Percentiles rank a stretch among this genome's conserved stretches.
Evolutionary conservation across 176 grass and related monocot genomes (phyloP).

Genomic region (Echinochloa phyllopogon): DNA sequence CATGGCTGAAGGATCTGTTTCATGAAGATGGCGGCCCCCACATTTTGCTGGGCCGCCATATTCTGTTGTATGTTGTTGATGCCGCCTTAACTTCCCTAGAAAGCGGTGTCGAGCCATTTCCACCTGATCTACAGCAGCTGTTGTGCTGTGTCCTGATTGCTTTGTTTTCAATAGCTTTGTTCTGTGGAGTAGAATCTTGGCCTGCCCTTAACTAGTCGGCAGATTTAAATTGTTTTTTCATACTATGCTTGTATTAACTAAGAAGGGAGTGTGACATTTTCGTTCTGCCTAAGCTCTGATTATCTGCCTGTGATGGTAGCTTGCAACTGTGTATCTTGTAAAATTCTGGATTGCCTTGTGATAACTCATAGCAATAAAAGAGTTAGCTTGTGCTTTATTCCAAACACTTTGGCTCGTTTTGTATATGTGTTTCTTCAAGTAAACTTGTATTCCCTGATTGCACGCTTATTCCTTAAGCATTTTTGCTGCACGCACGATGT

Average conservation of each 20-base stretch:
- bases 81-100: slow-evolving; percentile 54
- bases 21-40: slow-evolving; percentile 14
- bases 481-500: too few relatives aligned
- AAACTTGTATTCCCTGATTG: neutral
- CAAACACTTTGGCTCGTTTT: neutral
- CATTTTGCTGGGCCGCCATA: slow-evolving; percentile 38
- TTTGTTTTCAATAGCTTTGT: slow-evolving; percentile 40
- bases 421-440: neutral
- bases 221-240: slow-evolving; percentile 38
- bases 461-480: too few relatives aligned
- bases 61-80: slow-evolving; percentile 51
- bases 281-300: neutral
- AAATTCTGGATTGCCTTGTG: neutral
- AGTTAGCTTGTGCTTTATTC: slow-evolving; percentile 10
- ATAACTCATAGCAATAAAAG: neutral
- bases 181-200: slow-evolving; percentile 26
- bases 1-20: neutral
- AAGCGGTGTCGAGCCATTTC: slow-evolving; percentile 36
- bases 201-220: slow-evolving; percentile 47
- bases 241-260: slow-evolving; percentile 25
- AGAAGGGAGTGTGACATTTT: slow-evolving; percentile 38
- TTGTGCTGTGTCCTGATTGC: slow-evolving; percentile 25
- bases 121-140: slow-evolving; percentile 46
- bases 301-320: neutral
- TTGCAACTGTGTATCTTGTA: neutral